phyloP scores from a whole-genome alignment of 768 basidiomycete species.

The Pleurotus sapidus region DNA sequence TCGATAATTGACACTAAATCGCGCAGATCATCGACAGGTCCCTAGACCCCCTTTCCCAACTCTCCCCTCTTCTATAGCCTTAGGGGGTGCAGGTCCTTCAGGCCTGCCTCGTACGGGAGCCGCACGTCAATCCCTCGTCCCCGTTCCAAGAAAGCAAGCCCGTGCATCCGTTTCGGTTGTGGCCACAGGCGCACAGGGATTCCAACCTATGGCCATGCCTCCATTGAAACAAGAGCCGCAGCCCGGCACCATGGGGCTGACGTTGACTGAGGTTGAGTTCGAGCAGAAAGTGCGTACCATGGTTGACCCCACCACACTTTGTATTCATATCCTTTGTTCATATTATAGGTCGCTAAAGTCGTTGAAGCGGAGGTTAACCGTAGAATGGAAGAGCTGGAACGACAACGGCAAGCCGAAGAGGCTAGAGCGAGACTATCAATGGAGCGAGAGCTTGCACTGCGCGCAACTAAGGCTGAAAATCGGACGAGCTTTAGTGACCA shows the following conservation, averaged over 20 bases:
- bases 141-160: conserved; percentile 29
- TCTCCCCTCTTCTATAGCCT: conserved; percentile 30
- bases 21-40: conserved; percentile 53
- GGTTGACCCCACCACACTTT: background rate
- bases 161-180: conserved; percentile 28
- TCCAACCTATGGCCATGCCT: conserved; percentile 36
- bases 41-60: conserved; percentile 69
- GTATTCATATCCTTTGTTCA: conserved; percentile 1
- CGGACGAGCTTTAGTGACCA: background rate
- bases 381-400: conserved; percentile 52
- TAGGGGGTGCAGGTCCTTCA: too few relatives aligned
- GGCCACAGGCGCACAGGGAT: conserved; percentile 26
- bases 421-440: conserved; percentile 27
- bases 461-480: too few relatives aligned
- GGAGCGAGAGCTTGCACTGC: conserved; percentile 24
- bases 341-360: conserved; percentile 59
- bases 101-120: conserved; percentile 7
- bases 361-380: conserved; percentile 75
- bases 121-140: conserved; percentile 33
- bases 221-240: conserved; percentile 20
- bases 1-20: background rate
- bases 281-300: conserved; percentile 59
- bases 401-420: conserved; percentile 33
- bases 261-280: conserved; percentile 67
- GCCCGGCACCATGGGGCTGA: conserved; percentile 32